These are phyloP conservation scores for Puccinia polysora DNA, from an alignment of 1,284 basidiomycete species.

Conservation along the genomic window DNA sequence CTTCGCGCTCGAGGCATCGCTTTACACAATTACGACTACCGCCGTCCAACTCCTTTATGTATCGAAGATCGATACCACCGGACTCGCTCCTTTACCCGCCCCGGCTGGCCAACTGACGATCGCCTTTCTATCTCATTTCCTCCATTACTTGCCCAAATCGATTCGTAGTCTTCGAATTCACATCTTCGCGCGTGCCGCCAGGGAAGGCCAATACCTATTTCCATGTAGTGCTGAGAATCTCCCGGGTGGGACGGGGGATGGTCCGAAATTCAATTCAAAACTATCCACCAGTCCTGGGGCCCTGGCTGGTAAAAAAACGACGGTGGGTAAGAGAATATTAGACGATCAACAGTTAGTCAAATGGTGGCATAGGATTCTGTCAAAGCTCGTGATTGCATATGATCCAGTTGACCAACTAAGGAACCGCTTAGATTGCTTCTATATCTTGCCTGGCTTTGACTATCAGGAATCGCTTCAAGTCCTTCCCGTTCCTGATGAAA, in stretches of 20 bases:
- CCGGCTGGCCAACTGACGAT: constrained; percentile 10
- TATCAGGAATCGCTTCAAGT: constrained; percentile 18
- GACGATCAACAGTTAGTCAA: constrained; percentile 39
- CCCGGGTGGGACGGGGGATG: constrained; percentile 7
- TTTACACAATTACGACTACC: constrained; percentile 12
- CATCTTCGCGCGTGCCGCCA: constrained; percentile 38
- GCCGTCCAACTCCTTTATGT: constrained; percentile 27
- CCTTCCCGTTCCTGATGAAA: neutral
- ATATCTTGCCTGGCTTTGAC: constrained; percentile 37
- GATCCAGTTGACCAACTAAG: neutral
- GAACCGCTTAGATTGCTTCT: constrained; percentile 16
- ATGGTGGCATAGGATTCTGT: constrained; percentile 34
- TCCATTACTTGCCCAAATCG: constrained; percentile 5
- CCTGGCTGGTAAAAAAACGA: neutral
- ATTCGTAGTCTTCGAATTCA: constrained; percentile 24
- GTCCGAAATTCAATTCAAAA: neutral
- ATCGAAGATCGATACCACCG: constrained; percentile 36
- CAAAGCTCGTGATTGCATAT: neutral
- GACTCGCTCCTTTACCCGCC: constrained; percentile 7
- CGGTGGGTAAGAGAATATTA: constrained; percentile 27
- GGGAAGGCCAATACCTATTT: constrained; percentile 40
- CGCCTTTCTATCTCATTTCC: constrained; percentile 25
- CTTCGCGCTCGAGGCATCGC: constrained; percentile 25
- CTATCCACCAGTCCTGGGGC: neutral
- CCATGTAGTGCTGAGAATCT: constrained; percentile 33